A percentile compares a stretch with the other conserved stretches of the same genome.
Conservation (phyloP, 495 filamentous ascomycete species). For the Aspergillus taichungensis region DNA sequence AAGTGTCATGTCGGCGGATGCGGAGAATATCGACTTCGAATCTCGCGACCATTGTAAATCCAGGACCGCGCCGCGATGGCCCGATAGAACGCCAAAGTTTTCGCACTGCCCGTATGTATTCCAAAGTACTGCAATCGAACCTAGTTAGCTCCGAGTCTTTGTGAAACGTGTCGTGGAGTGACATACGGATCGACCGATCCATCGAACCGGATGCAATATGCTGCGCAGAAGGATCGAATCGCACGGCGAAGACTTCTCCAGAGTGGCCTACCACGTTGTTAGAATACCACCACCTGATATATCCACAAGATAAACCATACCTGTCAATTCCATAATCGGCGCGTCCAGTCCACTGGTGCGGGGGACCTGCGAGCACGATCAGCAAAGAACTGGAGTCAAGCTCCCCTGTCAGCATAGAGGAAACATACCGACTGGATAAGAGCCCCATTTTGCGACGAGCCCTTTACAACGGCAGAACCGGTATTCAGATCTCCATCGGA, state of each 20-base stretch:
- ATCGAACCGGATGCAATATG: constrained; percentile 91
- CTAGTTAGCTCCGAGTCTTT: constrained; percentile 6
- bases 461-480: constrained; percentile 54
- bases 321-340: constrained; percentile 89
- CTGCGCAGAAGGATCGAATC: constrained; percentile 81
- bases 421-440: constrained; percentile 74
- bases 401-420: background rate
- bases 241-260: constrained; percentile 81
- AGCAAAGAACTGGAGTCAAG: background rate
- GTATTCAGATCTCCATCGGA: constrained; percentile 56
- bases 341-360: constrained; percentile 82
- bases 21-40: constrained; percentile 82
- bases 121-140: constrained; percentile 72
- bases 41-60: constrained; percentile 97
- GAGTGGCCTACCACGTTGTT: constrained; percentile 44
- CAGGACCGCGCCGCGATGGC: constrained; percentile 82
- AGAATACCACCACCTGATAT: background rate
- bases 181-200: constrained; percentile 82
- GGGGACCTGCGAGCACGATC: constrained; percentile 48
- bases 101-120: constrained; percentile 83
- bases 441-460: constrained; percentile 58
- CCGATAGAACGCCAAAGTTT: constrained; percentile 80
- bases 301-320: constrained; percentile 31
- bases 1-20: constrained; percentile 84
- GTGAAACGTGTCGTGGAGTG: constrained; percentile 1